Evolutionary conservation across 306 rosid species (phyloP).

Genomic region (Medicago truncatula): DNA sequence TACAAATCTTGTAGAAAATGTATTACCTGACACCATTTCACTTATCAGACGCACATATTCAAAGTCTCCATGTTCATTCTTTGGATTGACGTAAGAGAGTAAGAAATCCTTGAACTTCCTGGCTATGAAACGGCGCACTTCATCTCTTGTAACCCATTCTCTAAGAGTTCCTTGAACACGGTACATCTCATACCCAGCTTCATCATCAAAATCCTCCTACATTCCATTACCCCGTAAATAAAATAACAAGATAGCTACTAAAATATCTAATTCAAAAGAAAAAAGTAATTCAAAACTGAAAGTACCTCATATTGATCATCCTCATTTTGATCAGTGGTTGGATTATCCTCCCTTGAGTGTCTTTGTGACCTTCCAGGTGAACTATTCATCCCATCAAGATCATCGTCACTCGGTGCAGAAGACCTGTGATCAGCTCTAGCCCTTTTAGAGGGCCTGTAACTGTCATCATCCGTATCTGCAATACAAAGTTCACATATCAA

Average conservation of each 20-base stretch:
- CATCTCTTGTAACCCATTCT: slow-evolving; percentile 98
- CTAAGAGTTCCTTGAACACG: slow-evolving; percentile 93
- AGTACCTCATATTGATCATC: slow-evolving; percentile 76
- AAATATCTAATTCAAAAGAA: neutral
- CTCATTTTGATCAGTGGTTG: slow-evolving; percentile 88
- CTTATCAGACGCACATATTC: slow-evolving; percentile 86
- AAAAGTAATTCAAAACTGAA: slow-evolving; percentile 2
- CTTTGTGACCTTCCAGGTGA: slow-evolving; percentile 91
- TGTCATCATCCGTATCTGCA: slow-evolving; percentile 92
- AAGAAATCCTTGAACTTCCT: slow-evolving; percentile 86
- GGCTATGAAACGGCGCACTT: slow-evolving; percentile 91
- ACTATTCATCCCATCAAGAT: slow-evolving; percentile 75
- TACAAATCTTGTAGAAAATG: slow-evolving; percentile 8
- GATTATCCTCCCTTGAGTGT: slow-evolving; percentile 78
- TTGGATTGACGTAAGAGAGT: slow-evolving; percentile 75
- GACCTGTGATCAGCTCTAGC: slow-evolving; percentile 80
- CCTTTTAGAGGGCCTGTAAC: slow-evolving; percentile 85
- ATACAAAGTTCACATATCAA: slow-evolving; percentile 34
- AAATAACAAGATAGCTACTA: neutral
- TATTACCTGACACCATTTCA: slow-evolving; percentile 94
- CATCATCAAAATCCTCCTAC: slow-evolving; percentile 86
- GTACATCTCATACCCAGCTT: slow-evolving; percentile 83
- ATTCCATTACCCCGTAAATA: slow-evolving; percentile 21
- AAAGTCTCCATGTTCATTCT: slow-evolving; percentile 67
- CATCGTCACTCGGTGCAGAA: slow-evolving; percentile 64